Evolutionary conservation across 2,329 filamentous ascomycete species (phyloP), one percentile per base, ranked within the genome.

Genomic region (Xylariaceae sp.): DNA sequence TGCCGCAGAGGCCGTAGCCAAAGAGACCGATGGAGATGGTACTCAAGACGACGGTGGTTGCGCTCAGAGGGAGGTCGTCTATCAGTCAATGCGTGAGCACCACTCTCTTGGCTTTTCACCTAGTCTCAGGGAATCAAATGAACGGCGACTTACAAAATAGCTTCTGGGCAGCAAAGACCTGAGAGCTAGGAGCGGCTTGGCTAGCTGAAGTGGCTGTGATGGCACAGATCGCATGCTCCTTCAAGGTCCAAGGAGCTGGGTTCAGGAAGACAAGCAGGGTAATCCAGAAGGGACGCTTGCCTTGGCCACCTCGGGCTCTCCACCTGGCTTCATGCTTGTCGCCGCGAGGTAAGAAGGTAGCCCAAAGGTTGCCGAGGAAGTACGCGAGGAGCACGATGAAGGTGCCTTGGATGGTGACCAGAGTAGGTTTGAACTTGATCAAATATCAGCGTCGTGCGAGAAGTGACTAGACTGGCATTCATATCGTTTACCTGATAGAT

Each of bases 311-410:
- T 15, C 56, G 54, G 3, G 52, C 63, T 34, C 67, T 64, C 74
- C 74, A 79, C 32, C 63, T 56, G 19, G 68, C 64, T 42, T 74
- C 66, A 4, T 66, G 56, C n/a, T 56, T 57, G 38, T 79, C 76
- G 11, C 74, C 75, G 4, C 75, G 73, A 1, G 76, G 75, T 2
- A 78, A 63, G 4, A 72, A 45, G 0, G 53, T 48, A 0, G 73
- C 63, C 70, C 67, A 76, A 3, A 59, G 67, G 8, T 72, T 73
- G 8, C 76, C 76, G 2, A 71, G 37, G 37, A 79, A 78, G 57
- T 78, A 78, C 11, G 72, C 71, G 34, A 79, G 76, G 31, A 79
- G 66, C 4, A 77, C 74, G 38, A 78, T 76, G 41, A 78, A 79
- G 0, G 73, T 78, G 29, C 74, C 73, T 13, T 66, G 64, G 15